Conservation (phyloP, 176 grass and related monocot species). For the Juncus inflexus region DNA sequence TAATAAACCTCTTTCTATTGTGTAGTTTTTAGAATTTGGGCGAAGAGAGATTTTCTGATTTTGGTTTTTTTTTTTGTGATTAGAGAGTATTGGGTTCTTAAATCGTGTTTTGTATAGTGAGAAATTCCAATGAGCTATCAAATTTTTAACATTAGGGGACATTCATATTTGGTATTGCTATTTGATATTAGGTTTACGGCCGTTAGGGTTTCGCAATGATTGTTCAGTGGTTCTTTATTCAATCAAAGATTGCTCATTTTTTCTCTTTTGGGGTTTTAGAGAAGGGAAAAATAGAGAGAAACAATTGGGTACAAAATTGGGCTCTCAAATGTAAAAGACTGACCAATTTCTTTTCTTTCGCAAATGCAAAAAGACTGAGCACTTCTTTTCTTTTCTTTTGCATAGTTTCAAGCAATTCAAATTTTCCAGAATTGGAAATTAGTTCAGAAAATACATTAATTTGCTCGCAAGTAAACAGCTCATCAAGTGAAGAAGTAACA, state of each 20-base stretch:
- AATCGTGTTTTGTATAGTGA: too few species aligned
- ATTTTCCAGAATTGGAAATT: conserved; percentile 47
- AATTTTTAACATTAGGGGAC: too few species aligned
- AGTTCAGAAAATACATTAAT: conserved; percentile 40
- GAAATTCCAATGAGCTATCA: too few species aligned
- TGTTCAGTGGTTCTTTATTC: not conserved
- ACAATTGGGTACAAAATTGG: not conserved
- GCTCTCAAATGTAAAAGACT: too few species aligned
- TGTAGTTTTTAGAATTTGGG: conserved; percentile 23
- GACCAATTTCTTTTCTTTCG: too few species aligned
- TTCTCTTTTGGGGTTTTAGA: not conserved
- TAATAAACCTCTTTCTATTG: conserved; percentile 9
- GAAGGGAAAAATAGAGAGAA: too few species aligned
- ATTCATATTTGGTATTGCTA: too few species aligned
- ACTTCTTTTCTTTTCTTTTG: conserved; percentile 1
- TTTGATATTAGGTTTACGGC: too few species aligned
- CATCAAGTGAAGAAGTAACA: conserved; percentile 26
- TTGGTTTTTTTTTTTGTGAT: not conserved
- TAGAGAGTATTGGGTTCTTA: too few species aligned
- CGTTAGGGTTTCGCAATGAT: conserved; percentile 10
- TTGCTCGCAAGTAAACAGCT: conserved; percentile 40
- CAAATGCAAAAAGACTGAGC: too few species aligned
- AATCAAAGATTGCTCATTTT: not conserved
- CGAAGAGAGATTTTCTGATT: conserved; percentile 35
- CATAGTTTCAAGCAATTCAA: conserved; percentile 53